Evolutionary conservation across 176 grass and related monocot genomes (phyloP).

Genomic region (Microstegium vimineum): DNA sequence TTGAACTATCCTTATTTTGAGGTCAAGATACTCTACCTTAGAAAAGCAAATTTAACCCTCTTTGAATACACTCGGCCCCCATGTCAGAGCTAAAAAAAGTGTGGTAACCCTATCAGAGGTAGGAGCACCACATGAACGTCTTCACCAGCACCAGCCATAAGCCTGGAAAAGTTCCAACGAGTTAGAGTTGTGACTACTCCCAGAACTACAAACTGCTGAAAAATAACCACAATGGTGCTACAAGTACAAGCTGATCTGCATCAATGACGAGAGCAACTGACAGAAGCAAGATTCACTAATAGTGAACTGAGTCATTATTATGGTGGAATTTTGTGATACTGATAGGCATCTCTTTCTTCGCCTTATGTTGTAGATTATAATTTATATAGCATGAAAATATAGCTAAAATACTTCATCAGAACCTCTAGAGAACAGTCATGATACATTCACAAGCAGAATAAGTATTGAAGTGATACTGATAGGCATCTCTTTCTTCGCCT

Average conservation of each 20-base stretch:
- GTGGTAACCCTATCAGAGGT: not conserved
- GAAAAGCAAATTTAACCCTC: not conserved
- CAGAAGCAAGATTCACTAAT: not conserved
- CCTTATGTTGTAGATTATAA: not conserved
- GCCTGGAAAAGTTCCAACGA: conserved; percentile 13
- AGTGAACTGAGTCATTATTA: not conserved
- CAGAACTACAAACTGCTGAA: not conserved
- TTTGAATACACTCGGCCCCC: not conserved
- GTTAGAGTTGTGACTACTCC: not conserved
- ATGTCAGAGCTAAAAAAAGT: not conserved
- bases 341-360: not conserved
- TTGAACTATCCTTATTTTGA: conserved; percentile 10
- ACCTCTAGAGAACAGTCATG: not conserved
- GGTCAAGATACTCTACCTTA: not conserved
- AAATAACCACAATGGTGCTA: not conserved
- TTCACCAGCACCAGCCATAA: conserved; percentile 5
- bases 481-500: too few species aligned
- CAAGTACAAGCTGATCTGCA: not conserved
- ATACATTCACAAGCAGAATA: not conserved
- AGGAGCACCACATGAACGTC: not conserved
- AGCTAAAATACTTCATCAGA: not conserved
- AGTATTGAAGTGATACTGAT: too few species aligned
- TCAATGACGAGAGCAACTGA: not conserved
- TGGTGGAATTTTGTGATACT: not conserved
- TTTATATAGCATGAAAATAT: not conserved